phyloP scores from a whole-genome alignment of 1,139 yeast genomes.

The Pichia sp. region DNA sequence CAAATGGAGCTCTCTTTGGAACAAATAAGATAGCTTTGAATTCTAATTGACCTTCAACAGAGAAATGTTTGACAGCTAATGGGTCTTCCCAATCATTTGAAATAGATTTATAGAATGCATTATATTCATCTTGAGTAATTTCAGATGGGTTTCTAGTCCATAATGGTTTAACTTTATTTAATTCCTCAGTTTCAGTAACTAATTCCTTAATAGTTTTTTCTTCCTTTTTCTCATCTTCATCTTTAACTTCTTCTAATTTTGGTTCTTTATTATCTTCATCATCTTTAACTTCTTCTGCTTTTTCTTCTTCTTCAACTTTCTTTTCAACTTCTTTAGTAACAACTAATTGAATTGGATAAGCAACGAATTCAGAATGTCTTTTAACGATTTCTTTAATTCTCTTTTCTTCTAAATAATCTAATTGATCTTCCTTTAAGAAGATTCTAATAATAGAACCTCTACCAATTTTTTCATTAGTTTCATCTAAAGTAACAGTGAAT shows the following conservation, averaged over 20 bases:
- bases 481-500: conserved; percentile 92
- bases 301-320: conserved; percentile 62
- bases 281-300: conserved; percentile 53
- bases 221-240: conserved; percentile 56
- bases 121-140: conserved; percentile 96
- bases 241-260: conserved; percentile 72
- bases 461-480: conserved; percentile 72
- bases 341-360: conserved; percentile 97
- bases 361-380: conserved; percentile 98
- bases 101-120: conserved; percentile 98
- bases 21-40: conserved; percentile 96
- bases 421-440: conserved; percentile 97
- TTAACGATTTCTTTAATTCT: conserved; percentile 98
- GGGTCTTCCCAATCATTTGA: conserved; percentile 99
- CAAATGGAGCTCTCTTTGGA: conserved; percentile 99
- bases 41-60: conserved; percentile 99
- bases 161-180: conserved; percentile 97
- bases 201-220: conserved; percentile 69
- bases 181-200: conserved; percentile 90
- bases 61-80: conserved; percentile 98
- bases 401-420: conserved; percentile 98
- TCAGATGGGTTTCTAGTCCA: conserved; percentile 99
- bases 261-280: conserved; percentile 59
- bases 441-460: conserved; percentile 97
- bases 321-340: conserved; percentile 98